Percentiles rank a stretch among this genome's conserved stretches.
phyloP scores from a whole-genome alignment of 306 rosid genomes.

The Albizia julibrissin region DNA sequence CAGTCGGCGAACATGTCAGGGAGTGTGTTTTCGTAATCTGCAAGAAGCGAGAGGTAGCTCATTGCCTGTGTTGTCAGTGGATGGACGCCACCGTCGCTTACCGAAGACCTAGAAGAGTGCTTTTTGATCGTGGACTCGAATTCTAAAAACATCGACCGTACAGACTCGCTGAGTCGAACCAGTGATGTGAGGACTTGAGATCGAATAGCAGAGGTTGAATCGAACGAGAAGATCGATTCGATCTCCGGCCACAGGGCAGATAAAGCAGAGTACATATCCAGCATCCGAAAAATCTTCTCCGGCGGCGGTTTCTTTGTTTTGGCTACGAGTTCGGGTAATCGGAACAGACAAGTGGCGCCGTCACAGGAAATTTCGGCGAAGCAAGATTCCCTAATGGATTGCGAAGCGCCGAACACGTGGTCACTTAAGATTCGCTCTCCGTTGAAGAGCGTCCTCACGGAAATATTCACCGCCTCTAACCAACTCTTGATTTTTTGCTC shows the following conservation, averaged over 20 bases:
- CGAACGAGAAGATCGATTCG: slow-evolving; percentile 58
- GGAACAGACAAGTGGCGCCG: slow-evolving; percentile 51
- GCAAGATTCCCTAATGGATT: slow-evolving; percentile 53
- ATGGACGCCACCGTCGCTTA: slow-evolving; percentile 43
- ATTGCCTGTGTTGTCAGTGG: slow-evolving; percentile 43
- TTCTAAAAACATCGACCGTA: slow-evolving; percentile 41
- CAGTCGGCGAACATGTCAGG: slow-evolving; percentile 53
- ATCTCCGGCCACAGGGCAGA: slow-evolving; percentile 49
- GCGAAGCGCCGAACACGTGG: slow-evolving; percentile 13
- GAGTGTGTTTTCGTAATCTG: slow-evolving; percentile 55
- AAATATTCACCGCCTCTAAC: slow-evolving; percentile 46
- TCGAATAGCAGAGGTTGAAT: slow-evolving; percentile 44
- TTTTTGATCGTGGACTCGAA: slow-evolving; percentile 55
- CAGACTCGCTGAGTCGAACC: slow-evolving; percentile 40
- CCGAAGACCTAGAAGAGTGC: slow-evolving; percentile 38
- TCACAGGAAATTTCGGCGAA: slow-evolving; percentile 51
- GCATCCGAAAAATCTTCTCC: slow-evolving; percentile 48
- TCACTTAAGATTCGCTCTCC: slow-evolving; percentile 16
- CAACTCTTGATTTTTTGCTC: slow-evolving; percentile 50
- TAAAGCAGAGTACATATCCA: slow-evolving; percentile 58
- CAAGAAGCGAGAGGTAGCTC: slow-evolving; percentile 60
- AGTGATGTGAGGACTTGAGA: slow-evolving; percentile 52
- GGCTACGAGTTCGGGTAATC: slow-evolving; percentile 52
- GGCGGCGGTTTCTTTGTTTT: slow-evolving; percentile 43
- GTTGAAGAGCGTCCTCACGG: slow-evolving; percentile 45